Conservation (phyloP, 768 basidiomycete genomes). For the Pleurotus sapidus region DNA sequence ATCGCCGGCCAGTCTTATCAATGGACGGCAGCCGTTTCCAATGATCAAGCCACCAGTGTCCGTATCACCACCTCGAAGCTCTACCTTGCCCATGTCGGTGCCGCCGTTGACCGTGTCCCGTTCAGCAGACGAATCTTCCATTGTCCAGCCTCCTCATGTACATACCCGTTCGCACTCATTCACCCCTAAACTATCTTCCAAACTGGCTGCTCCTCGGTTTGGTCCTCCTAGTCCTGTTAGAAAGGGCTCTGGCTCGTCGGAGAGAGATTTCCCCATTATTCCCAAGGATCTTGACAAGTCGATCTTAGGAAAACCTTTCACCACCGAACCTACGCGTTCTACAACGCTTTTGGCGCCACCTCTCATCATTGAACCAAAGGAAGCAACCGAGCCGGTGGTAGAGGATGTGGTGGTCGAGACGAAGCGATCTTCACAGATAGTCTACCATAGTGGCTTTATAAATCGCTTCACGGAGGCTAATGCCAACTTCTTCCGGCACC, state of each 20-base stretch:
- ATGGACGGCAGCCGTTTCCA: conserved; percentile 41
- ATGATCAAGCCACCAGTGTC: conserved; percentile 29
- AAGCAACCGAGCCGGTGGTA: conserved; percentile 18
- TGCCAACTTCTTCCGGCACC: conserved; percentile 14
- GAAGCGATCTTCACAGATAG: conserved; percentile 74
- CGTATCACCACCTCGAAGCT: conserved; percentile 29
- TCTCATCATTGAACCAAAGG: conserved; percentile 37
- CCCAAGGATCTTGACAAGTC: conserved; percentile 11
- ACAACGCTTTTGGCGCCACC: conserved; percentile 50
- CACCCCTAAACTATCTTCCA: conserved; percentile 71
- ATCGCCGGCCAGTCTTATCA: conserved; percentile 27
- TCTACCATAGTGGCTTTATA: conserved; percentile 73
- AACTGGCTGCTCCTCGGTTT: conserved; percentile 55
- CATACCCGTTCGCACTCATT: conserved; percentile 70
- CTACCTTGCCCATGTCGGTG: conserved; percentile 26
- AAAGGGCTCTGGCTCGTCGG: conserved; percentile 46
- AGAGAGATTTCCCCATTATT: conserved; percentile 28
- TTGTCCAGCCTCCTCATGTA: conserved; percentile 32
- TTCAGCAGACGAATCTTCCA: conserved; percentile 31
- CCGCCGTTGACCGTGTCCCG: conserved; percentile 49
- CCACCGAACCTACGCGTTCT: conserved; percentile 8
- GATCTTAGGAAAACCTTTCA: background rate
- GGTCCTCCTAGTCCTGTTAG: conserved; percentile 55
- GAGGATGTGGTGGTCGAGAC: conserved; percentile 25
- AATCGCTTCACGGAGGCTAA: conserved; percentile 60